Evolutionary conservation across 2,329 filamentous ascomycete species (phyloP), one percentile per base, ranked within the genome.

Genomic region (Capronia coronata): DNA sequence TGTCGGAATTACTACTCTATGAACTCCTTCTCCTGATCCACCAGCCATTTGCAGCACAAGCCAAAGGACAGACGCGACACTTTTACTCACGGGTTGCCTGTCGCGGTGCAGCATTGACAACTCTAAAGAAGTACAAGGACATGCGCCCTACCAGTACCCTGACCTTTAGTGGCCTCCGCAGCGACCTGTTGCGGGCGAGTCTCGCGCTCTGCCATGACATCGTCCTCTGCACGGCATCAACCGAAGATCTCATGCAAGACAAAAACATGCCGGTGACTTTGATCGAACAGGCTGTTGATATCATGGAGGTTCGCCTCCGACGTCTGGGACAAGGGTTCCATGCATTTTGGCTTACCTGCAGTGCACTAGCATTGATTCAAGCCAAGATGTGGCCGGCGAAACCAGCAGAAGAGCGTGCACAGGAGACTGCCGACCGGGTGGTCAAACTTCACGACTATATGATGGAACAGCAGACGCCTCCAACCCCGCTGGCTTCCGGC

Each of bases 281-380:
- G 23, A 51, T 65, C 9, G 57, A 64, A 2, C 55, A 63, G 29
- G 59, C 61, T 1, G 57, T 68, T 5, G 50, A 52, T 6, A 46
- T 69, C n/a, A 59, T 68, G 13, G 66, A 68, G 52, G 57, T 65
- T 21, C 58, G 63, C 13, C 63, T 64, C 11, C 56, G 62, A 34
- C 55, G 58, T 2, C 61, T 64, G 8, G 67, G 67, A 18, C 64
- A 64, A 19, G 66, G 66, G 1, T 64, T 62, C 30, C 64, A 68
- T 13, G 58, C 62, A 19, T 64, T 64, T 46, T 69, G 65, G 65
- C 63, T 65, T 27, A 54, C 67, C 1, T 62, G 59, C 16, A 64
- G 65, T 11, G 66, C 65, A n/a, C 57, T 56, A 5, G 62, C 61
- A 23, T 53, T 69, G 9, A 58, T 67, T 9, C 50, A 51, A 35